Evolutionary conservation across 257 asterid genomes (phyloP), one percentile per base, ranked within the genome.

Genomic region (Hygrophila difformis): DNA sequence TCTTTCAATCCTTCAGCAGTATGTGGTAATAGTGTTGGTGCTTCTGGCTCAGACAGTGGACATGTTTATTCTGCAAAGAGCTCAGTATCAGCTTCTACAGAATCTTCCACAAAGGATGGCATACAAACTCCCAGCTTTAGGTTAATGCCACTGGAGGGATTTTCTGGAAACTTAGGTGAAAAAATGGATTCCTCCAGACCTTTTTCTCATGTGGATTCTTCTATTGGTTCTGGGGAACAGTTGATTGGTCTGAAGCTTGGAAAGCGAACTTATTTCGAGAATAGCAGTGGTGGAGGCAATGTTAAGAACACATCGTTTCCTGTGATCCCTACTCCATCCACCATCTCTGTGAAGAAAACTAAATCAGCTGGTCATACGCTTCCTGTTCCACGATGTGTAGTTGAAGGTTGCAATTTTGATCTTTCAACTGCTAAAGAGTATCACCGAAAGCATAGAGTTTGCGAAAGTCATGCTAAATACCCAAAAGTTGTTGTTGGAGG

Each of bases 371-470:
- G 59, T 59, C 81, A 60, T 62, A 67, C 51, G 49, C 65, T 61
- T 17, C 47, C 70, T 18, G 44, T 51, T 5, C 71, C 84, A 15
- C 74, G 63, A 37, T 88, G 95, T 64, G 68, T 72, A 43, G 97
- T 88, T 44, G 91, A 84, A 62, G 97, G 94, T 62, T 84, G 97
- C 77, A 61, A 71, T 49, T 15, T 62, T 18, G 97, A 81, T 62
- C 93, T 88, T 38, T 76, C 94, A 13, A 51, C 72, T 5, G 84
- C 87, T 44, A 84, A 84, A 64, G 97, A 84, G 14, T 84, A 89
- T 63, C 94, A 89, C 52, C 74, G 89, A 14, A 84, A 85, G 79
- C 96, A 89, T 62, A 71, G 77, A 59, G 94, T 89, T 35, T 89
- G 97, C 46, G 96, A 69, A 31, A 14, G 34, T 36, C 97, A 89